Conservation (phyloP, 2,329 filamentous ascomycete genomes). For the Xylaria multiplex region DNA sequence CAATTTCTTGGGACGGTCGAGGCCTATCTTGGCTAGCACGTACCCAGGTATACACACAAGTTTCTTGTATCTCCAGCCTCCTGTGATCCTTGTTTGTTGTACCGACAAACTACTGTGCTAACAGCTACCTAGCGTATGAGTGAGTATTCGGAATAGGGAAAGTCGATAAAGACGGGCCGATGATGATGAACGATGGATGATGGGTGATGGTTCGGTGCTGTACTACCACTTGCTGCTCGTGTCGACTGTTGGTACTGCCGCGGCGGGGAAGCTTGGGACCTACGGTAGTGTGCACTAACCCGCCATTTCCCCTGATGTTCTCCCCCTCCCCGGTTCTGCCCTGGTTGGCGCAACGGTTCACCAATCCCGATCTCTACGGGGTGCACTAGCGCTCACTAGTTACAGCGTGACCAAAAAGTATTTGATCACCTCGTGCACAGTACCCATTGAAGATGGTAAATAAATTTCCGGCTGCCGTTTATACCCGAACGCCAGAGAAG, state of each 20-base stretch:
- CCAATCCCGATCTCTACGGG: slow-evolving; percentile 1
- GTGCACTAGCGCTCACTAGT: neutral
- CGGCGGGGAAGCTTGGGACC: neutral
- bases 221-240: neutral
- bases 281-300: no score
- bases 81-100: slow-evolving; percentile 7
- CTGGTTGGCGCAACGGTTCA: slow-evolving; percentile 19
- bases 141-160: slow-evolving; percentile 23
- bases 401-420: no score
- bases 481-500: no score
- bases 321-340: slow-evolving; percentile 7
- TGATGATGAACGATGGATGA: slow-evolving; percentile 24
- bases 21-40: neutral
- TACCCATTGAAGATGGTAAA: no score
- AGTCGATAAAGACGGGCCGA: slow-evolving; percentile 36
- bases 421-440: no score
- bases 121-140: neutral
- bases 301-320: slow-evolving; percentile 18
- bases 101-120: neutral
- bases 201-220: neutral
- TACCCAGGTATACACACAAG: no score
- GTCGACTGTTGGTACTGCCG: neutral
- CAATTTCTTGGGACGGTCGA: slow-evolving; percentile 13
- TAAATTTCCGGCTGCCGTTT: no score
- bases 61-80: neutral